phyloP scores from a whole-genome alignment of 2,329 filamentous ascomycete genomes.

The Lachnellula arida region DNA sequence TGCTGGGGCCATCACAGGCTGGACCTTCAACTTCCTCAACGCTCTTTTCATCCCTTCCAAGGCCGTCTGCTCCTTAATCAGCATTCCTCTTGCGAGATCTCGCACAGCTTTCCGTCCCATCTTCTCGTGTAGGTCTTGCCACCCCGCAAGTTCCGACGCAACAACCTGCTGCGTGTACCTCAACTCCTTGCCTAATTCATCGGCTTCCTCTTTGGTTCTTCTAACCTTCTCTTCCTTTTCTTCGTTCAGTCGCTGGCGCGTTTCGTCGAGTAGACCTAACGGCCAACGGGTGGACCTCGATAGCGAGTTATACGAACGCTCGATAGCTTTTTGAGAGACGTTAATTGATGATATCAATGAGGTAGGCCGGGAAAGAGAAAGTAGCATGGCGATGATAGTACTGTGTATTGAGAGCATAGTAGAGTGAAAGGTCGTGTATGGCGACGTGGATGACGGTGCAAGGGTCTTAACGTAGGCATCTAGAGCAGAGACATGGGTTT shows the following conservation, averaged over 20 bases:
- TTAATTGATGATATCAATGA: conserved; percentile 72
- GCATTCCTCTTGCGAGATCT: conserved; percentile 71
- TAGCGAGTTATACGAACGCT: conserved; percentile 72
- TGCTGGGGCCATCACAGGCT: neutral
- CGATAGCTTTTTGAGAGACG: conserved; percentile 68
- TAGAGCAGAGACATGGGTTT: conserved; percentile 63
- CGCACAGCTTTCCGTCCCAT: conserved; percentile 70
- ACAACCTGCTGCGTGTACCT: conserved; percentile 92
- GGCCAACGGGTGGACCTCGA: conserved; percentile 75
- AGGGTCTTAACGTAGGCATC: conserved; percentile 65
- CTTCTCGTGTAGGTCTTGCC: conserved; percentile 83
- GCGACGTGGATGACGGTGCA: conserved; percentile 65
- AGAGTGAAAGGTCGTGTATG: conserved; percentile 68
- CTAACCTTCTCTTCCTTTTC: conserved; percentile 79
- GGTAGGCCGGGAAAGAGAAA: conserved; percentile 72
- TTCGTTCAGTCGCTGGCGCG: conserved; percentile 72
- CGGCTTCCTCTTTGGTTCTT: conserved; percentile 64
- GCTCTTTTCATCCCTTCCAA: conserved; percentile 78
- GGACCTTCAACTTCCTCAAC: conserved; percentile 46
- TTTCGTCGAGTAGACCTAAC: conserved; percentile 78
- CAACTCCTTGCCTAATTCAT: conserved; percentile 73
- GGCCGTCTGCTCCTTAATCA: conserved; percentile 74
- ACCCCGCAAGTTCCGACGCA: conserved; percentile 83
- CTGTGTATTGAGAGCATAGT: conserved; percentile 75
- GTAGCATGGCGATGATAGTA: conserved; percentile 76